Conservation (phyloP, 1,139 yeast genomes). For the Candida sp. region DNA sequence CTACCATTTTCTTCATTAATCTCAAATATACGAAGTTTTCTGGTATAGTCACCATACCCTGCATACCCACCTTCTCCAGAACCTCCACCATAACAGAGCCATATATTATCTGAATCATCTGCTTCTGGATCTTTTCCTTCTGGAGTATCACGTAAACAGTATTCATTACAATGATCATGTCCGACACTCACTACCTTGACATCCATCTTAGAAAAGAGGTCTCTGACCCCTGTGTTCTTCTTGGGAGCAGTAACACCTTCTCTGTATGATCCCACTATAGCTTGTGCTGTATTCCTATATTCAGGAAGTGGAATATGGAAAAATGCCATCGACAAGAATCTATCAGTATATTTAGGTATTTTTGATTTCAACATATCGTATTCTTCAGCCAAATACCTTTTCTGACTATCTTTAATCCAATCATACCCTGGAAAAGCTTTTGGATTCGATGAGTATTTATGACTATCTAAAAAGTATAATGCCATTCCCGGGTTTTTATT, state of each 20-base stretch:
- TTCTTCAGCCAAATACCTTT: slow-evolving; percentile 52
- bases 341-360: slow-evolving; percentile 28
- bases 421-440: slow-evolving; percentile 78
- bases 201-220: slow-evolving; percentile 55
- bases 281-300: slow-evolving; percentile 50
- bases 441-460: slow-evolving; percentile 62
- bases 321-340: slow-evolving; percentile 76
- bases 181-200: slow-evolving; percentile 79
- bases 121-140: slow-evolving; percentile 15
- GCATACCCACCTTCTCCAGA: slow-evolving; percentile 94
- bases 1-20: slow-evolving; percentile 50
- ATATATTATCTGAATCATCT: slow-evolving; percentile 42
- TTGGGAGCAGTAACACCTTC: slow-evolving; percentile 82
- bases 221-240: slow-evolving; percentile 63
- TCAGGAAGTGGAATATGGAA: slow-evolving; percentile 94
- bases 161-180: slow-evolving; percentile 94
- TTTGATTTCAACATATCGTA: slow-evolving; percentile 26
- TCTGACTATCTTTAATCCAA: slow-evolving; percentile 75
- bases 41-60: slow-evolving; percentile 80
- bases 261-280: slow-evolving; percentile 53
- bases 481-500: slow-evolving; percentile 48
- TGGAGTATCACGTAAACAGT: slow-evolving; percentile 55
- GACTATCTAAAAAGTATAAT: slow-evolving; percentile 80
- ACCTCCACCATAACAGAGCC: slow-evolving; percentile 95
- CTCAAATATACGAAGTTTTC: slow-evolving; percentile 73